Conservation (phyloP, 257 asterid genomes). For the Solanum phureja region DNA sequence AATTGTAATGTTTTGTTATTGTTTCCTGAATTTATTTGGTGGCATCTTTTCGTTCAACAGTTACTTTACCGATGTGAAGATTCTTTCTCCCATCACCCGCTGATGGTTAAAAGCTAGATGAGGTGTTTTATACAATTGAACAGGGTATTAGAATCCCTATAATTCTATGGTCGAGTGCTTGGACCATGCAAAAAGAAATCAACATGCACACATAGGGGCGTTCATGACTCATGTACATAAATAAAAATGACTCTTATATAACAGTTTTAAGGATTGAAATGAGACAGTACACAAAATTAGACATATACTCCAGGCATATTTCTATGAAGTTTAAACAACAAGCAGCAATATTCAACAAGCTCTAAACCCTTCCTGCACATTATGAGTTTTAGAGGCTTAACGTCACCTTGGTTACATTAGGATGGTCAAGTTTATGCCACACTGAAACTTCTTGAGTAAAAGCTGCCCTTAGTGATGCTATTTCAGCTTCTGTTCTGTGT, state of each 20-base stretch:
- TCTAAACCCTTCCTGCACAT: background rate
- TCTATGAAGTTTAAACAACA: background rate
- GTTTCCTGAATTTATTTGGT: background rate
- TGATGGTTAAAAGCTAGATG: background rate
- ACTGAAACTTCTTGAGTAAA: conserved; percentile 90
- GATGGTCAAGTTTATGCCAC: conserved; percentile 90
- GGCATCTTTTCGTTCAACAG: background rate
- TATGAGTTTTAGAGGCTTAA: background rate
- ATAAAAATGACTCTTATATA: background rate
- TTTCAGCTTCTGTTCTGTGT: conserved; percentile 68
- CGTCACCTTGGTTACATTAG: conserved; percentile 75
- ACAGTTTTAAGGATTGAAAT: background rate
- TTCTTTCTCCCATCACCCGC: background rate
- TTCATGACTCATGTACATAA: background rate
- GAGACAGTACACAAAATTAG: background rate
- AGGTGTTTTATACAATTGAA: background rate
- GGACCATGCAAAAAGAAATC: background rate
- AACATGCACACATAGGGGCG: background rate
- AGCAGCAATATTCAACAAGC: background rate
- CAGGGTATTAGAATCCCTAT: background rate
- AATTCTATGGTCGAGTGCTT: background rate
- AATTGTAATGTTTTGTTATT: background rate
- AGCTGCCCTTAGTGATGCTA: conserved; percentile 65
- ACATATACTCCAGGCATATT: background rate
- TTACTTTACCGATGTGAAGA: background rate